Base-by-base conservation (phyloP, 129 eudicot genomes). In the Centella asiatica region DNA sequence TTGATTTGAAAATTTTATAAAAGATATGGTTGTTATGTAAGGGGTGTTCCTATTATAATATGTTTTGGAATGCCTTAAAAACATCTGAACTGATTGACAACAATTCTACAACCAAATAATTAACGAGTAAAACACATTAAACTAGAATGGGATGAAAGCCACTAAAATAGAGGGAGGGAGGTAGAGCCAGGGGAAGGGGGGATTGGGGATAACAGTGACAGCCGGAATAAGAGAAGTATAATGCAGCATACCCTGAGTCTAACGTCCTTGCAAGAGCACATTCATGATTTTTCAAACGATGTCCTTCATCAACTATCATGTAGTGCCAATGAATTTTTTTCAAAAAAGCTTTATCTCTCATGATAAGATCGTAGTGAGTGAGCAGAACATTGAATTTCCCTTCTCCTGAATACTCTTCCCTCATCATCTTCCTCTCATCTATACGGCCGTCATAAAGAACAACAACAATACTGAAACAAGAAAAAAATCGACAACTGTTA, bases 241-340 rank as follows among this genome's bases (percentile, higher is more conserved):
- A 39, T 58, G 66, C 57, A 65, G 50, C 85, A 71, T 93, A 93
- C 99, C 95, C 99, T 57, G 90, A 74, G 36, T 80, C 86, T 56
- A 93, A 85, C 66, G 95, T 85, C 78, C 78, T 71, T 60, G 99
- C 95, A 76, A 87, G 96, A 71, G 84, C 95, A 69, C 88, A 93
- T 56, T 93, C 99, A 49, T 83, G 84, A 72, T 93, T 93, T 66
- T 93, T 93, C 48, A 93, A 78, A 40, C 99, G 85, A 70, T 93
- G 99, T 19, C 99, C 99, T 82, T 93, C 99, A 71, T 93, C 99
- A 84, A 93, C 95, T 72, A 93, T 77, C 96, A 93, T 79, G 79
- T 93, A 93, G 55, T 69, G 47, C 99, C 99, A 93, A 73, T 78
- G 81, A 74, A 93, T 93, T 76, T 87, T 93, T 84, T 81, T 93